A percentile compares a stretch with the other conserved stretches of the same genome.
These are phyloP conservation scores for Schizonepeta tenuifolia DNA, from an alignment of 257 asterid genomes.

Conservation along the genomic window DNA sequence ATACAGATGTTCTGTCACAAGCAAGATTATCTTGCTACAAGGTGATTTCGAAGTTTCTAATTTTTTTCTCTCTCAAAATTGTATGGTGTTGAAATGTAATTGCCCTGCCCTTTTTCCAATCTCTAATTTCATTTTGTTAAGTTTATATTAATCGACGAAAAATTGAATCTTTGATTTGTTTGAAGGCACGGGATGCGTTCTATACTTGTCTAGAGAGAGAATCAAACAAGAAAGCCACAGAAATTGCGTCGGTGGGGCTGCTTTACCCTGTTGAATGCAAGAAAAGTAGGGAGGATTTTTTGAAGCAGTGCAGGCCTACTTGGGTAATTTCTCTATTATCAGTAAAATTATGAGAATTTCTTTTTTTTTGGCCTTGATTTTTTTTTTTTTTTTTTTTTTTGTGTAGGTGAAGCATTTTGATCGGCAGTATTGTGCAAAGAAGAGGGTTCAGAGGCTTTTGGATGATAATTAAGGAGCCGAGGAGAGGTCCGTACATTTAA, in stretches of 20 bases:
- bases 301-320: conserved; percentile 77
- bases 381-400: not conserved
- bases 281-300: conserved; percentile 64
- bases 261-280: conserved; percentile 90
- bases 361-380: not conserved
- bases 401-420: conserved; percentile 93
- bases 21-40: conserved; percentile 77
- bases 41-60: conserved; percentile 47
- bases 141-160: not conserved
- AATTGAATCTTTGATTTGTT: conserved; percentile 3
- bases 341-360: not conserved
- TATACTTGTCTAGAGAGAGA: conserved; percentile 82
- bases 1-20: conserved; percentile 69
- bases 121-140: not conserved
- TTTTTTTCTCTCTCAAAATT: not conserved
- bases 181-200: conserved; percentile 94
- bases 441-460: conserved; percentile 85
- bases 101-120: not conserved
- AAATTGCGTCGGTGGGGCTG: conserved; percentile 80
- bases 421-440: conserved; percentile 86
- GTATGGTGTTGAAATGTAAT: not conserved
- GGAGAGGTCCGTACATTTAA: conserved; percentile 83
- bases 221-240: conserved; percentile 77
- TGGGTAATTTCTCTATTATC: conserved; percentile 78
- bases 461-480: conserved; percentile 80